Base-by-base conservation (phyloP, 1,284 basidiomycete species). In the Kwoniella shivajii region DNA sequence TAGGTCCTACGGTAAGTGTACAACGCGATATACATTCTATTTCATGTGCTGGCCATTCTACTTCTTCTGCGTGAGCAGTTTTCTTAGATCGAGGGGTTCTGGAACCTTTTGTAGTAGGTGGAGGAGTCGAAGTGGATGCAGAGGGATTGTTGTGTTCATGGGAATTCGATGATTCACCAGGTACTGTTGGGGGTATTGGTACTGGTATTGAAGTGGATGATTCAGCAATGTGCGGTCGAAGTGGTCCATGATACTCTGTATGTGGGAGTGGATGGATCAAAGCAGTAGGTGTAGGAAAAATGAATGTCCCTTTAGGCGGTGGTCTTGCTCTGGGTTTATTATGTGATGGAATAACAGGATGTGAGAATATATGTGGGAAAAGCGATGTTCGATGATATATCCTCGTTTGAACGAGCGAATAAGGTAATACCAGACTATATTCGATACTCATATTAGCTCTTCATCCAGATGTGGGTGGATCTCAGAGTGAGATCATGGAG, bases 21-120 rank as follows among this genome's bases (percentile, higher is more conserved):
- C 70, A 67, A 10, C 75, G 57, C 0, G 69, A 65, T 36, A 76
- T 70, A 60, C 75, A 75, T 51, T 75, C 72, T 20, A 72, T 73
- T 58, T 76, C 73, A 47, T 76, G 75, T 0, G 75, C 69, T 2
- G 75, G 75, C 0, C 69, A 60, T 37, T 64, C 61, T 14, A 51
- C 48, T 6, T 69, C 66, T 27, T 54, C 51, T 11, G 34, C n/a
- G 18, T 45, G 11, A 37, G 30, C 27, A 26, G 30, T 38, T 50
- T 43, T 60, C 37, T 45, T 46, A 6, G 50, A 20, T 38, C 45
- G 52, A 26, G 50, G 14, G 24, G 20, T 41, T 6, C 49, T 42
- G 11, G 48, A 39, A 6, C 48, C 9, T 27, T 46, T 42, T 18
- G 50, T 5, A 26, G 45, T 29, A 3, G 36, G 24, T n/a, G 27